These are phyloP conservation scores for Helicocarpus griseus DNA, from an alignment of 2,329 filamentous ascomycete species.

Conservation along the genomic window DNA sequence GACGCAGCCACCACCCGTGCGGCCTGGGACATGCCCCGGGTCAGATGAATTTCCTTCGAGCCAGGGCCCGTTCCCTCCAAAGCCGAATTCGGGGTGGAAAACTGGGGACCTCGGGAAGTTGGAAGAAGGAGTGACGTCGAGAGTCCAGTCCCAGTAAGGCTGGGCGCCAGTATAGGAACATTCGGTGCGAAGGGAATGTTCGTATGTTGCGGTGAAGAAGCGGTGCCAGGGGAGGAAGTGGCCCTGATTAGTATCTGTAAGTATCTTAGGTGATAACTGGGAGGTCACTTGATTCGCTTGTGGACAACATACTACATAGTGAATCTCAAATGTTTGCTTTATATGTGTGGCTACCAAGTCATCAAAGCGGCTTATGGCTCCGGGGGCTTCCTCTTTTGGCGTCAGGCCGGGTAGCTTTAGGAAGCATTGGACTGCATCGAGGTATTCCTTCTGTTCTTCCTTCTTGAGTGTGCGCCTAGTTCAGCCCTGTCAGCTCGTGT, in stretches of 20 bases:
- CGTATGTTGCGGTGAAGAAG: conserved; percentile 16
- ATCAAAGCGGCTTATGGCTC: conserved; percentile 34
- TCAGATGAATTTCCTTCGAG: conserved; percentile 4
- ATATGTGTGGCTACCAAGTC: conserved; percentile 37
- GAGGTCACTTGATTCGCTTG: too few relatives aligned
- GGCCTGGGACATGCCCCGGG: conserved; percentile 29
- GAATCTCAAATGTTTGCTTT: conserved; percentile 30
- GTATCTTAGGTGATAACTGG: conserved; percentile 22
- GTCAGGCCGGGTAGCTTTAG: neutral
- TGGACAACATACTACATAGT: neutral
- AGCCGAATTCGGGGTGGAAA: conserved; percentile 33
- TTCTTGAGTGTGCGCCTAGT: neutral
- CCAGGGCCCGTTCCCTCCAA: neutral
- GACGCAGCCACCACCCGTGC: conserved; percentile 25
- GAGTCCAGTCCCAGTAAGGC: conserved; percentile 34
- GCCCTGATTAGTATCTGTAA: conserved; percentile 21
- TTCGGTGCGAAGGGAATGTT: conserved; percentile 15
- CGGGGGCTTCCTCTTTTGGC: conserved; percentile 13
- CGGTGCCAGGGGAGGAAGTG: conserved; percentile 19
- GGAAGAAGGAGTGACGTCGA: conserved; percentile 17
- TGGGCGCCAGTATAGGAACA: conserved; percentile 23
- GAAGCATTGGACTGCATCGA: conserved; percentile 1
- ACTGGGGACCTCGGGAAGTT: conserved; percentile 29
- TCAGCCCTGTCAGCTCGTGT: neutral
- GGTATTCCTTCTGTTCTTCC: neutral